Base-by-base conservation (phyloP, 2,329 filamentous ascomycete species). In the Pyrenophora graminea region DNA sequence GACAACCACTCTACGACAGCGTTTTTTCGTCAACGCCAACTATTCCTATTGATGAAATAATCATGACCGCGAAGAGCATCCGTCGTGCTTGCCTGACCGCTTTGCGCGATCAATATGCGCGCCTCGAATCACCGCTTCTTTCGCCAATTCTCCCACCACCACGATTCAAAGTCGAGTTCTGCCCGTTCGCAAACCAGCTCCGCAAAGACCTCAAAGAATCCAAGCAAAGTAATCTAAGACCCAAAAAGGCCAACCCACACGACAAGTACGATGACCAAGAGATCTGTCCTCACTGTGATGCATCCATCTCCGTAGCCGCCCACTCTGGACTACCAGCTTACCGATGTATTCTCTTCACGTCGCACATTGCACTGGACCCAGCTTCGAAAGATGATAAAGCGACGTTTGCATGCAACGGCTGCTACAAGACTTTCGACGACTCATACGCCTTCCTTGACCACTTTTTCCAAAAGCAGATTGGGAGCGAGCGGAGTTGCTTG, bases 401-500 rank as follows among this genome's bases (percentile, higher is more conserved):
- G 3, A 67, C 52, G 6, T 72, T 68, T 38, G 69, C 69, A 1
- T 72, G 69, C 48, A 66, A 60, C 12, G 65, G 68, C 51, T 72
- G 69, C 50, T 69, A 72, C 60, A 72, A 72, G 45, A 64, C 56
- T 1, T 71, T 71, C 15, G 58, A 66, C 19, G 67, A 71, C 27
- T 70, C 68, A 9, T 72, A 71, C 48, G 67, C 64, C 13, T 72
- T 71, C 50, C 59, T 72, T 2, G 69, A 72, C 21, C 69, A 72
- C 34, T 51, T 65, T 3, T 71, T 69, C 43, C 69, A 71, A 48
- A 70, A 66, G 45, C 64, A 70, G 32, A 67, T 67, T 32, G 65
- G 68, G 4, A 69, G 65, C 38, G 67, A 69, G 7, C 43, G 59
- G 7, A 70, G 67, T 39, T 72, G 69, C 43, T 48, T 66, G 39